These are phyloP conservation scores for Hanseniaspora meyeri DNA, from an alignment of 805 yeast genomes.

Conservation along the genomic window DNA sequence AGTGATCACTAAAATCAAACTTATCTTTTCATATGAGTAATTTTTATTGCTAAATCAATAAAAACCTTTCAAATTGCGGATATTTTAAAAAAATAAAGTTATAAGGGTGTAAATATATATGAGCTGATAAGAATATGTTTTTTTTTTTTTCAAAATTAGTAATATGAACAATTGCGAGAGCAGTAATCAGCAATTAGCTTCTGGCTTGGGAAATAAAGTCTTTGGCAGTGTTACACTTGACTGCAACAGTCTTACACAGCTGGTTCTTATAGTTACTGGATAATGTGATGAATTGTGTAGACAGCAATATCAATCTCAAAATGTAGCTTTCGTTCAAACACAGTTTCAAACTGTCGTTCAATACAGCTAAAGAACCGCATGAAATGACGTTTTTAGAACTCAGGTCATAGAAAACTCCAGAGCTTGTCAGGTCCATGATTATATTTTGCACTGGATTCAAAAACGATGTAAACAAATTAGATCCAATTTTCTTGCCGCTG, in stretches of 20 bases:
- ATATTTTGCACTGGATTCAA: conserved; percentile 11
- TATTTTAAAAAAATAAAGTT: too few relatives aligned
- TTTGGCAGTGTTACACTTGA: not conserved
- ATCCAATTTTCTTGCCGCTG: not conserved
- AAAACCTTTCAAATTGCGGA: too few relatives aligned
- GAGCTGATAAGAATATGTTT: too few relatives aligned
- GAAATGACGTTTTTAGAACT: not conserved
- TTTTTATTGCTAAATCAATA: too few relatives aligned
- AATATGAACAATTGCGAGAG: too few relatives aligned
- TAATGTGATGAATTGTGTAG: not conserved
- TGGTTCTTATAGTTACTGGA: not conserved
- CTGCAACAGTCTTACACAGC: not conserved
- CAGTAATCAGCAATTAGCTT: too few relatives aligned
- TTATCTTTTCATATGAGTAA: too few relatives aligned
- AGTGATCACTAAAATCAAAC: too few relatives aligned
- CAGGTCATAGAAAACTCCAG: not conserved
- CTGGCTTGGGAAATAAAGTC: not conserved
- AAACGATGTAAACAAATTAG: not conserved
- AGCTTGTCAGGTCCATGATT: not conserved
- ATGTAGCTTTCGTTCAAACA: not conserved
- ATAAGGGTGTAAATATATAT: too few relatives aligned
- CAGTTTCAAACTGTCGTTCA: not conserved
- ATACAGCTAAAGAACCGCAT: not conserved
- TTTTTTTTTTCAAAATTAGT: too few relatives aligned
- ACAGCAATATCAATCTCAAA: not conserved